These are phyloP conservation scores for Plasmodium inui DNA, from an alignment of 169 alveolate species.

Conservation along the genomic window DNA sequence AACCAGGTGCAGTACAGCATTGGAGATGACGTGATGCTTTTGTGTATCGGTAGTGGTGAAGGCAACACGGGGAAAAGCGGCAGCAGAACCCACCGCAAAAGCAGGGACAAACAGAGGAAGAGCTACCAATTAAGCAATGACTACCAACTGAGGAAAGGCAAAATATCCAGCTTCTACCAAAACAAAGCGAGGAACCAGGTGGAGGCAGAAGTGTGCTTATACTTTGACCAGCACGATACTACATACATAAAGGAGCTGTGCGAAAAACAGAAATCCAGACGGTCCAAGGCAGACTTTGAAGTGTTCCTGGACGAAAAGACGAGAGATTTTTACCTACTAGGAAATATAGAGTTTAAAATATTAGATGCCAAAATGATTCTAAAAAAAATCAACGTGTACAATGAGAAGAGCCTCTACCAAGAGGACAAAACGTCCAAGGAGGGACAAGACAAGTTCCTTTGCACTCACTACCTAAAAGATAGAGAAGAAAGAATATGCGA, in stretches of 20 bases:
- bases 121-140: constrained; percentile 18
- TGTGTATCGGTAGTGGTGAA: not conserved
- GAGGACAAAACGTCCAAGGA: not conserved
- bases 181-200: not conserved
- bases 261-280: constrained; percentile 12
- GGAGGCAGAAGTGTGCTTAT: constrained; percentile 42
- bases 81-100: not conserved
- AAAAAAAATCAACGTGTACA: constrained; percentile 29
- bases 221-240: constrained; percentile 29
- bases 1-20: constrained; percentile 20
- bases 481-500: constrained; percentile 46
- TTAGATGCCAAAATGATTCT: constrained; percentile 43
- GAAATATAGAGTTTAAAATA: constrained; percentile 42
- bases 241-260: not conserved
- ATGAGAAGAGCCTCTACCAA: constrained; percentile 24
- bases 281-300: constrained; percentile 24
- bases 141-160: constrained; percentile 43
- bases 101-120: not conserved
- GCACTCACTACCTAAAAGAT: constrained; percentile 35
- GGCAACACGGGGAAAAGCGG: not conserved
- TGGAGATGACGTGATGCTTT: constrained; percentile 27
- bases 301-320: not conserved
- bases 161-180: constrained; percentile 44
- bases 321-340: constrained; percentile 22
- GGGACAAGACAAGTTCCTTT: constrained; percentile 52